Base-by-base conservation (phyloP, 2,329 filamentous ascomycete species). In the Chaetoscypha palmicola region DNA sequence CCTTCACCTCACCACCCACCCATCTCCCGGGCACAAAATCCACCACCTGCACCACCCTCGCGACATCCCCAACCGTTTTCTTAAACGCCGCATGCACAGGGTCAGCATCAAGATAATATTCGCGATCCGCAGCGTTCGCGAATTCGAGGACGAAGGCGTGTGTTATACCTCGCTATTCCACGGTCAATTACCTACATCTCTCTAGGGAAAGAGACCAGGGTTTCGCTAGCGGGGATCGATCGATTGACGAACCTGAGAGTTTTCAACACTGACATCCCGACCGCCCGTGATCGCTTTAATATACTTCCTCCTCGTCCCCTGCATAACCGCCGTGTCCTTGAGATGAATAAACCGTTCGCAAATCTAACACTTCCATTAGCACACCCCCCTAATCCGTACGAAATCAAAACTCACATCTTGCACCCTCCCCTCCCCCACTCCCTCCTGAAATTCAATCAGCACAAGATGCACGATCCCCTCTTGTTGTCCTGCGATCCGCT, bases 61-160 rank as follows among this genome's bases (percentile, higher is more conserved):
- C 54, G 2, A 75, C 46, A n/a, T 62, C 63, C 9, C 64, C 62
- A 20, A 74, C 55, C 50, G 62, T 69, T 43, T 71, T 64, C 10
- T 76, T 65, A 51, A 85, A 86, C 0, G 62, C 73, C 21, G 69
- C 64, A 57, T 87, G 83, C 4, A 63, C 72, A 1, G 79, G 79
- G 52, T 88, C 84, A 24, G 76, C 64, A 41, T 74, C 63, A 3
- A 83, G 64, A 58, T 87, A 88, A 54, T 85, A 86, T 49, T 80
- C 72, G 34, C 81, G 66, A 57, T 88, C 82, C 48, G 76, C 72
- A n/a, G 67, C 67, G n/a, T 62, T 80, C 12, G 72, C 70, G 46
- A 88, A 87, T 53, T 84, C 75, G 24, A 74, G 70, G 1, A 88
- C 71, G 49, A 87, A 87, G 0, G 69, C 77, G 58, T 89, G 83